A percentile compares a stretch with the other conserved stretches of the same genome.
phyloP scores from a whole-genome alignment of 805 yeast species.

The Candida suzukii region DNA sequence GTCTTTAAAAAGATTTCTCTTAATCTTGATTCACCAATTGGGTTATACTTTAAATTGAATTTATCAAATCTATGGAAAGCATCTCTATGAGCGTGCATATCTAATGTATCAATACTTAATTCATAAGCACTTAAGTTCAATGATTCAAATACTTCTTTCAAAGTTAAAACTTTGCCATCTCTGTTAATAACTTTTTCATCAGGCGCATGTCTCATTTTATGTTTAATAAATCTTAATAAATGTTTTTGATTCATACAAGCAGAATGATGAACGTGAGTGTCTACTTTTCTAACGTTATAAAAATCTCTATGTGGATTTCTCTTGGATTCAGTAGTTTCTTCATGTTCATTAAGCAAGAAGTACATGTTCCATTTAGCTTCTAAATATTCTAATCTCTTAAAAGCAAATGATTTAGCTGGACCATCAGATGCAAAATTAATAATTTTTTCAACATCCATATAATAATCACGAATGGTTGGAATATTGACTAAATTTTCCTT shows the following conservation, averaged over 20 bases:
- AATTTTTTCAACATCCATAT: slow-evolving; percentile 71
- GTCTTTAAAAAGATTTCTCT: slow-evolving; percentile 95
- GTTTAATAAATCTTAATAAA: slow-evolving; percentile 86
- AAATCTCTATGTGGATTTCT: slow-evolving; percentile 95
- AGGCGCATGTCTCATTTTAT: slow-evolving; percentile 81
- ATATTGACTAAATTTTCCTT: slow-evolving; percentile 43
- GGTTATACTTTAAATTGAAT: slow-evolving; percentile 94
- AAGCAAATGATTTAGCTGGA: slow-evolving; percentile 94
- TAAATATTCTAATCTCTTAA: slow-evolving; percentile 82
- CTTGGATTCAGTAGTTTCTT: slow-evolving; percentile 85
- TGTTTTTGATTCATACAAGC: slow-evolving; percentile 99
- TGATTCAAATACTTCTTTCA: slow-evolving; percentile 87
- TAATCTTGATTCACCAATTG: slow-evolving; percentile 95
- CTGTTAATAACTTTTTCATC: slow-evolving; percentile 89
- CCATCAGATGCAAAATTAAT: slow-evolving; percentile 83
- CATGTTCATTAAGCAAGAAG: slow-evolving; percentile 80
- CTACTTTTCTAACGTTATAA: slow-evolving; percentile 93
- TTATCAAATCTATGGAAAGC: slow-evolving; percentile 97
- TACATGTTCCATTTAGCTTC: slow-evolving; percentile 97
- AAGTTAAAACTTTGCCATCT: slow-evolving; percentile 82
- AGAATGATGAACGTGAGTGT: slow-evolving; percentile 97
- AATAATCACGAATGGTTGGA: slow-evolving; percentile 84
- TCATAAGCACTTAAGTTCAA: slow-evolving; percentile 90
- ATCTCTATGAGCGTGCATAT: slow-evolving; percentile 99
- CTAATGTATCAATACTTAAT: slow-evolving; percentile 90